Evolutionary conservation across 2,329 filamentous ascomycete genomes (phyloP).

Genomic region (Penicillium brevicompactum): DNA sequence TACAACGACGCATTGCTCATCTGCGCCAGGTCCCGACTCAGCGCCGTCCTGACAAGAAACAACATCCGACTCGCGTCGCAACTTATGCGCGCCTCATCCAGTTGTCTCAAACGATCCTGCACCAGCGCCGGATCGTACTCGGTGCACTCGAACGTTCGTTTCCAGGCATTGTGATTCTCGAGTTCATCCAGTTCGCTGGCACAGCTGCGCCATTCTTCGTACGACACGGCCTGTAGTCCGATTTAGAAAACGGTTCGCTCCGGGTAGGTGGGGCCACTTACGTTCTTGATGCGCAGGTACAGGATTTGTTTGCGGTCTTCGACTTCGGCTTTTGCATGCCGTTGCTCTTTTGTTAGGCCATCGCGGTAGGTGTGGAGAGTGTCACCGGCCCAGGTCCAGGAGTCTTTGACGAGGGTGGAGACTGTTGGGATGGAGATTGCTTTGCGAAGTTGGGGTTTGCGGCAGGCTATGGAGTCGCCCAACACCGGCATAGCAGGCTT

Average conservation of each 20-base stretch:
- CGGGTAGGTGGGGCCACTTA: slow-evolving; percentile 42
- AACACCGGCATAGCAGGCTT: slow-evolving; percentile 35
- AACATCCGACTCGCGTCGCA: slow-evolving; percentile 77
- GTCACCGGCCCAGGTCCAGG: slow-evolving; percentile 39
- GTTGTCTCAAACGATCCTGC: slow-evolving; percentile 66
- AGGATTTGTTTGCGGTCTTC: slow-evolving; percentile 66
- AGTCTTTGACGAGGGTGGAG: slow-evolving; percentile 36
- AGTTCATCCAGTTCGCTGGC: slow-evolving; percentile 76
- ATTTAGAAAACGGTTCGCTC: slow-evolving; percentile 12
- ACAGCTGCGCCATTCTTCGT: slow-evolving; percentile 72
- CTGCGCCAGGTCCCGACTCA: slow-evolving; percentile 79
- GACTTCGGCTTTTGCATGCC: slow-evolving; percentile 48
- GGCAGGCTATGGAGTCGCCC: slow-evolving; percentile 31
- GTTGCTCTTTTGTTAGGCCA: slow-evolving; percentile 56
- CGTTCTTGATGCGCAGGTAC: slow-evolving; percentile 66
- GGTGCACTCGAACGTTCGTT: slow-evolving; percentile 64
- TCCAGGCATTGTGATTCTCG: slow-evolving; percentile 82
- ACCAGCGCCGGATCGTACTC: slow-evolving; percentile 75
- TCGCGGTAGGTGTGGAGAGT: slow-evolving; percentile 49
- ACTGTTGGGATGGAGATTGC: slow-evolving; percentile 35
- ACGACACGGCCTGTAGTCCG: slow-evolving; percentile 61
- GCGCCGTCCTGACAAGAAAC: slow-evolving; percentile 74
- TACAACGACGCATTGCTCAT: slow-evolving; percentile 86
- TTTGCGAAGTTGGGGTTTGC: slow-evolving; percentile 20
- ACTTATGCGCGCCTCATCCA: slow-evolving; percentile 72